Evolutionary conservation across 1,284 basidiomycete genomes (phyloP).

Genomic region (Rhodofomes roseus): DNA sequence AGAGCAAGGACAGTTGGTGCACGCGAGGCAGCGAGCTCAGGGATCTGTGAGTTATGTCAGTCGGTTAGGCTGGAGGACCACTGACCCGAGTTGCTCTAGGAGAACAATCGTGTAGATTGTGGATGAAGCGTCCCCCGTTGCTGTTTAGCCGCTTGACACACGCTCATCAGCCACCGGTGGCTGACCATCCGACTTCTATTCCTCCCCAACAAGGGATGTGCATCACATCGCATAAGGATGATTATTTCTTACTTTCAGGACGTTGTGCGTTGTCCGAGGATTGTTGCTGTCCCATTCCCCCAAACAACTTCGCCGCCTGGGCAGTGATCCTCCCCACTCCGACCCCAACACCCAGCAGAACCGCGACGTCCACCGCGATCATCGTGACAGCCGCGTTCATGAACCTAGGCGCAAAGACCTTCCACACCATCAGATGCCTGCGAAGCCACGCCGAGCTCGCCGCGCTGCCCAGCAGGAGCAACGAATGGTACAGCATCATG

Average conservation of each 20-base stretch:
- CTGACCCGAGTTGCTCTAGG: too few relatives aligned
- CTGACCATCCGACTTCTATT: too few relatives aligned
- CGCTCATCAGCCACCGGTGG: too few relatives aligned
- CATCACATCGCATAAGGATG: too few relatives aligned
- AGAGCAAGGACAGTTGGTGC: too few relatives aligned
- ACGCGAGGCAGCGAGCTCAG: too few relatives aligned
- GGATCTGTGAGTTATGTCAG: too few relatives aligned
- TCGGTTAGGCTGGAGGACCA: too few relatives aligned
- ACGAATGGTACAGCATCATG: conserved; percentile 67
- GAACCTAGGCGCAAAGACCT: conserved; percentile 94
- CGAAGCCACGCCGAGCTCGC: conserved; percentile 75
- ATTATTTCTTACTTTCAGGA: neutral
- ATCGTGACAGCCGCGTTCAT: conserved; percentile 68
- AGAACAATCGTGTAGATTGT: too few relatives aligned
- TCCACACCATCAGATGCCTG: conserved; percentile 98
- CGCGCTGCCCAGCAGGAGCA: conserved; percentile 69
- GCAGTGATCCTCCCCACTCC: conserved; percentile 29
- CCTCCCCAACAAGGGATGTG: too few relatives aligned
- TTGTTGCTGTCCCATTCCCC: conserved; percentile 13
- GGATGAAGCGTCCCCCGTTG: too few relatives aligned
- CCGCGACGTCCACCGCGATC: conserved; percentile 51
- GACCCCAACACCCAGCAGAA: conserved; percentile 45
- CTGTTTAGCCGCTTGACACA: too few relatives aligned
- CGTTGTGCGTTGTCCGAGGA: neutral
- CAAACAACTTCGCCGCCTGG: conserved; percentile 25